phyloP scores from a whole-genome alignment of 805 yeast genomes.

The Pichia exigua region DNA sequence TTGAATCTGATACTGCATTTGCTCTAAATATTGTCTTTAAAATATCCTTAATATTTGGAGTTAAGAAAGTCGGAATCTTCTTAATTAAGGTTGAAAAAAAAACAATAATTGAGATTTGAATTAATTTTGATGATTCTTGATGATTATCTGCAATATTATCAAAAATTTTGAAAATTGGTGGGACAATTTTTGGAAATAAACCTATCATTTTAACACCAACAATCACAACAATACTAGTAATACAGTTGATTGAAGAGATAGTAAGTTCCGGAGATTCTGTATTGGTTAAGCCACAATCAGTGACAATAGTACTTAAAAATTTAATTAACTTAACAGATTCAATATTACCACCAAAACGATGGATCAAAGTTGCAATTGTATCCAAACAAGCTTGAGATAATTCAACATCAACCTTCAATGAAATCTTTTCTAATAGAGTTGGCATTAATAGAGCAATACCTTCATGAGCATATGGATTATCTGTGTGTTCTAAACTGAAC shows the following conservation, averaged over 20 bases:
- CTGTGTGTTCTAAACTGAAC: slow-evolving; percentile 58
- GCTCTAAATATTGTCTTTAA: slow-evolving; percentile 52
- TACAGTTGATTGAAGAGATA: slow-evolving; percentile 65
- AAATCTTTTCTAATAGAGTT: slow-evolving; percentile 36
- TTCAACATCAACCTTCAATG: slow-evolving; percentile 33
- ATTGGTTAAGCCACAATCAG: slow-evolving; percentile 45
- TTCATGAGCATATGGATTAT: slow-evolving; percentile 38
- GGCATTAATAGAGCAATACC: slow-evolving; percentile 48
- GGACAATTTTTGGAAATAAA: slow-evolving; percentile 74
- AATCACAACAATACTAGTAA: slow-evolving; percentile 60
- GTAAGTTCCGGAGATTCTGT: slow-evolving; percentile 46
- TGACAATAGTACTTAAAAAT: slow-evolving; percentile 42
- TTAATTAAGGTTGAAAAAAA: slow-evolving; percentile 68
- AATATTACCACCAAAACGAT: slow-evolving; percentile 49
- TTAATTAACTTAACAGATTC: slow-evolving; percentile 40
- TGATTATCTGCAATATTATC: slow-evolving; percentile 28
- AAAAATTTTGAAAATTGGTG: slow-evolving; percentile 61
- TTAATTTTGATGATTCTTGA: slow-evolving; percentile 28
- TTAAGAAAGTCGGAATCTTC: slow-evolving; percentile 79
- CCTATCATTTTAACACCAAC: slow-evolving; percentile 85
- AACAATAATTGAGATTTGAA: slow-evolving; percentile 67
- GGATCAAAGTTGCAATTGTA: slow-evolving; percentile 53
- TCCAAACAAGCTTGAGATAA: slow-evolving; percentile 66
- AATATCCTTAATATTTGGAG: slow-evolving; percentile 58
- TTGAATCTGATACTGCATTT: slow-evolving; percentile 47